These are phyloP conservation scores for Raddia distichophylla DNA, from an alignment of 176 grass and related monocot species.

Conservation along the genomic window DNA sequence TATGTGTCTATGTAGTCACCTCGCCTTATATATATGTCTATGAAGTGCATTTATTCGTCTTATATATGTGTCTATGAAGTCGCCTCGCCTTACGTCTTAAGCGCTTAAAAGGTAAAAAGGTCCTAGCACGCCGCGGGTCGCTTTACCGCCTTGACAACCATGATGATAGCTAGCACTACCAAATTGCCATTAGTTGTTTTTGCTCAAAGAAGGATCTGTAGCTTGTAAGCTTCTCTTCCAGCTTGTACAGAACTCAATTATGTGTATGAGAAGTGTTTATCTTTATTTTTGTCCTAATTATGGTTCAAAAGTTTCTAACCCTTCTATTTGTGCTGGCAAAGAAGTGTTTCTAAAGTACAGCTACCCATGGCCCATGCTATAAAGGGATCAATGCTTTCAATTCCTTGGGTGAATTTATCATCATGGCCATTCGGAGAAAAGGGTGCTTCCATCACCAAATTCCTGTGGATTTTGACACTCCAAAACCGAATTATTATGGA, in stretches of 20 bases:
- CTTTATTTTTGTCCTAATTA: too few relatives aligned
- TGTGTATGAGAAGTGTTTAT: not conserved
- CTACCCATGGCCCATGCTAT: not conserved
- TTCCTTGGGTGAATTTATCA: not conserved
- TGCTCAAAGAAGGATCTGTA: slow-evolving; percentile 16
- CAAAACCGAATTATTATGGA: not conserved
- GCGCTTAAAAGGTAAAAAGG: too few relatives aligned
- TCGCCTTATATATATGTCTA: too few relatives aligned
- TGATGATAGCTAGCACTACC: slow-evolving; percentile 7
- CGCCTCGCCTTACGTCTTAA: too few relatives aligned
- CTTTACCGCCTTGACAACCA: too few relatives aligned
- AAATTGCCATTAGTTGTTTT: not conserved
- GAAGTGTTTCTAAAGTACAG: not conserved
- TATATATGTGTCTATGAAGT: too few relatives aligned
- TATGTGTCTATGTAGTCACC: too few relatives aligned
- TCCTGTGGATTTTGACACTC: not conserved
- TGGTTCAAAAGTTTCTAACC: too few relatives aligned
- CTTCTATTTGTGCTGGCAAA: slow-evolving; percentile 1
- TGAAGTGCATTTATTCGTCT: too few relatives aligned
- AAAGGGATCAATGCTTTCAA: not conserved
- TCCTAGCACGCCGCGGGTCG: too few relatives aligned
- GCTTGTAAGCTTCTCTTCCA: not conserved
- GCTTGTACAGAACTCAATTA: not conserved
- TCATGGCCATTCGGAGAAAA: not conserved
- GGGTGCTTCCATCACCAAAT: not conserved